Conservation (phyloP, 1,284 basidiomycete species). For the Tetrapyrgos nigripes region DNA sequence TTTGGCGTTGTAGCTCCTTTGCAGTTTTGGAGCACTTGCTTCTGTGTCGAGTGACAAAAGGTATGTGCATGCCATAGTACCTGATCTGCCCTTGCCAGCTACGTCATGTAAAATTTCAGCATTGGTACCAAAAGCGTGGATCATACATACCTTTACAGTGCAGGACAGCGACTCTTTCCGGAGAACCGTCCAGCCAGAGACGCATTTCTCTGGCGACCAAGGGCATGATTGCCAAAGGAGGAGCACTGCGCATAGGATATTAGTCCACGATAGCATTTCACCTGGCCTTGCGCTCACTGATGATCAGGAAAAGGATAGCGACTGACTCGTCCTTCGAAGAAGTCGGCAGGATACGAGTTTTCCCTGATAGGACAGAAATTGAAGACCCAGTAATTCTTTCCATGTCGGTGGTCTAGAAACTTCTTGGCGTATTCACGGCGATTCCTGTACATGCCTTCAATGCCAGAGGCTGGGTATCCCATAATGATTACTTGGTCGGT, state of each 20-base stretch:
- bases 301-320: constrained; percentile 91
- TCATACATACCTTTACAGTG: constrained; percentile 85
- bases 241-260: constrained; percentile 56
- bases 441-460: constrained; percentile 87
- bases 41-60: constrained; percentile 64
- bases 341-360: constrained; percentile 66
- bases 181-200: constrained; percentile 75
- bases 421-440: constrained; percentile 77
- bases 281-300: constrained; percentile 58
- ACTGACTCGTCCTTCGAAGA: constrained; percentile 78
- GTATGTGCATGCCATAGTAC: constrained; percentile 83
- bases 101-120: background rate
- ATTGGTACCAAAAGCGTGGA: no score
- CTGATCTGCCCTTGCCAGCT: constrained; percentile 86
- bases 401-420: constrained; percentile 80
- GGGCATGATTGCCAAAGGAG: constrained; percentile 82
- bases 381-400: constrained; percentile 82
- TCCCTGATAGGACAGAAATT: constrained; percentile 86
- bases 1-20: constrained; percentile 53
- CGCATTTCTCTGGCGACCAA: constrained; percentile 81
- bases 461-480: constrained; percentile 87
- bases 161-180: constrained; percentile 78
- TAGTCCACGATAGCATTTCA: background rate
- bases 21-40: constrained; percentile 53
- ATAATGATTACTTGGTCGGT: constrained; percentile 85